phyloP scores from a whole-genome alignment of 148 eudicot species.

The Persicaria tinctoria region DNA sequence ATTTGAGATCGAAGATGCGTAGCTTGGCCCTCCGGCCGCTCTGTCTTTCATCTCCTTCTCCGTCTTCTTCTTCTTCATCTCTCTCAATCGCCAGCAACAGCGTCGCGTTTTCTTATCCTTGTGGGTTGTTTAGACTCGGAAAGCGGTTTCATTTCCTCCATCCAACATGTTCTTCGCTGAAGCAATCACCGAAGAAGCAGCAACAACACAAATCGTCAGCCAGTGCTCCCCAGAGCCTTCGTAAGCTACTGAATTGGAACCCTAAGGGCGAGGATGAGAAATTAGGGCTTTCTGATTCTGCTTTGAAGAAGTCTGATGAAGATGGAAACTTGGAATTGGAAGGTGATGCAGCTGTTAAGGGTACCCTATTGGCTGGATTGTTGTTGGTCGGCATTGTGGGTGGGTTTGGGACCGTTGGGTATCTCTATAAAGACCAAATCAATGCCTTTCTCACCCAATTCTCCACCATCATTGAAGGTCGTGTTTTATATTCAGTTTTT shows the following conservation, averaged over 20 bases:
- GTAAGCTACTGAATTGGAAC: conserved; percentile 40
- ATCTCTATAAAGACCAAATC: conserved; percentile 71
- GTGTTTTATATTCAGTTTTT: not conserved
- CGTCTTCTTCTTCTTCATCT: conserved; percentile 20
- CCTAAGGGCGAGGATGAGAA: conserved; percentile 20
- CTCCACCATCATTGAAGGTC: conserved; percentile 85
- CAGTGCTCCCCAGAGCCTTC: conserved; percentile 42
- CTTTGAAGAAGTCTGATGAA: not conserved
- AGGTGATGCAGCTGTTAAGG: conserved; percentile 59
- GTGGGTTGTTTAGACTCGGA: conserved; percentile 20
- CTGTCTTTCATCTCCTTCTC: conserved; percentile 19
- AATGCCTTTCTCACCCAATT: conserved; percentile 72
- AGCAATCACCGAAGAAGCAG: conserved; percentile 49
- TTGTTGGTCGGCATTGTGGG: conserved; percentile 77
- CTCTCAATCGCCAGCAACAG: conserved; percentile 5
- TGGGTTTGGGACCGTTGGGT: conserved; percentile 85
- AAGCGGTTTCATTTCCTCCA: conserved; percentile 44
- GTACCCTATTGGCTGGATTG: conserved; percentile 76
- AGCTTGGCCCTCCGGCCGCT: conserved; percentile 21
- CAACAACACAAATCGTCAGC: conserved; percentile 32
- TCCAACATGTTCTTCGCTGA: conserved; percentile 65
- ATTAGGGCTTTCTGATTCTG: not conserved
- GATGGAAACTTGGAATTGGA: conserved; percentile 25
- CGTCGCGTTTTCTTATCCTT: conserved; percentile 17
- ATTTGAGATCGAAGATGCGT: conserved; percentile 22